Conservation (phyloP, 805 yeast genomes). For the Peterozyma xylosa region DNA sequence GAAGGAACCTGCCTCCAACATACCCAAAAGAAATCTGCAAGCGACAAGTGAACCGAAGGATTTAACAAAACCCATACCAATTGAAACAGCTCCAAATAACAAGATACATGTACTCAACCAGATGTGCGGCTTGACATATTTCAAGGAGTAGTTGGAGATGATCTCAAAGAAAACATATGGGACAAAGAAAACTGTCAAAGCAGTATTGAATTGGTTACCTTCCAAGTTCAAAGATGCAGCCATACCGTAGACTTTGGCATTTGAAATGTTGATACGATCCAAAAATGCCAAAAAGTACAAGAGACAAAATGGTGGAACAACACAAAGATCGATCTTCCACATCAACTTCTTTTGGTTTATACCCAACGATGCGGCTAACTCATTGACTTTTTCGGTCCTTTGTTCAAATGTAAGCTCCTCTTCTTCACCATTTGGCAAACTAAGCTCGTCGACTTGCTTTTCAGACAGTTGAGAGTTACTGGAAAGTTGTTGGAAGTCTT, state of each 20-base stretch:
- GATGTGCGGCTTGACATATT: conserved; percentile 30
- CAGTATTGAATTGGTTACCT: conserved; percentile 47
- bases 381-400: conserved; percentile 8
- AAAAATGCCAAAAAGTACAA: conserved; percentile 60
- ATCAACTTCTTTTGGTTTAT: conserved; percentile 41
- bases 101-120: conserved; percentile 33
- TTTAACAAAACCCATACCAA: conserved; percentile 34
- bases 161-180: conserved; percentile 12
- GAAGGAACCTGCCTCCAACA: conserved; percentile 35
- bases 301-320: conserved; percentile 56
- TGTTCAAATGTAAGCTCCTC: not conserved
- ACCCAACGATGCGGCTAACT: conserved; percentile 28
- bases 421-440: not conserved
- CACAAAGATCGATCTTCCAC: conserved; percentile 49
- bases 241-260: conserved; percentile 60
- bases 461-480: too few relatives aligned
- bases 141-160: conserved; percentile 29
- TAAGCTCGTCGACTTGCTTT: not conserved
- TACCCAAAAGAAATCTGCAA: conserved; percentile 34
- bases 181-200: conserved; percentile 47
- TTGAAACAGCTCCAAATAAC: conserved; percentile 30
- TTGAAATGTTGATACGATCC: conserved; percentile 66
- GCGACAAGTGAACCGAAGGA: conserved; percentile 31
- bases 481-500: too few relatives aligned
- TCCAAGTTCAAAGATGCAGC: conserved; percentile 37